A percentile compares a stretch with the other conserved stretches of the same genome.
These are phyloP conservation scores for Xylaria grammica DNA, from an alignment of 495 filamentous ascomycete genomes.

Conservation along the genomic window DNA sequence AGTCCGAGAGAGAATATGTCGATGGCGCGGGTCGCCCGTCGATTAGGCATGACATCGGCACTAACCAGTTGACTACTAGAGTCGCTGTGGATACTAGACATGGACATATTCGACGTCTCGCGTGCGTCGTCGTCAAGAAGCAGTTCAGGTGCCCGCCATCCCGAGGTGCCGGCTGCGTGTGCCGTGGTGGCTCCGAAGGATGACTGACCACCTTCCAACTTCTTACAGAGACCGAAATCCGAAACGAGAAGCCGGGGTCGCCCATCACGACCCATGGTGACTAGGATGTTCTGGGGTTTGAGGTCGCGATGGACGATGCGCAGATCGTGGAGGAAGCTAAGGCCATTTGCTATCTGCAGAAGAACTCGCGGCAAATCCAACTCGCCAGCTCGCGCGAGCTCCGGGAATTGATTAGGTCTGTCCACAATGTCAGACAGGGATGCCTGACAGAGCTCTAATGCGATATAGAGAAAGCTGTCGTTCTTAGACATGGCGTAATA, in stretches of 20 bases:
- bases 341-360: constrained; percentile 83
- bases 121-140: constrained; percentile 75
- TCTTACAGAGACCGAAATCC: constrained; percentile 97
- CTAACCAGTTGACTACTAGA: constrained; percentile 48
- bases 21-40: constrained; percentile 90
- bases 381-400: constrained; percentile 58
- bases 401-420: constrained; percentile 57
- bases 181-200: constrained; percentile 94
- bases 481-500: constrained; percentile 92
- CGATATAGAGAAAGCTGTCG: constrained; percentile 93
- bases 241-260: constrained; percentile 85
- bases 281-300: constrained; percentile 96
- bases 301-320: constrained; percentile 97
- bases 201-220: constrained; percentile 92
- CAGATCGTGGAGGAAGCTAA: constrained; percentile 86
- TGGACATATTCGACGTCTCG: constrained; percentile 36
- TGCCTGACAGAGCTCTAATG: constrained; percentile 91
- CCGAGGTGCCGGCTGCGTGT: constrained; percentile 89
- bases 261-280: constrained; percentile 64
- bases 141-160: constrained; percentile 95
- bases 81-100: constrained; percentile 49
- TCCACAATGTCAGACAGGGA: constrained; percentile 89
- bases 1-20: constrained; percentile 97
- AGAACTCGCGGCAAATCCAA: constrained; percentile 69
- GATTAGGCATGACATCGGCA: constrained; percentile 58